Percentiles rank a stretch among this genome's conserved stretches.
phyloP scores from a whole-genome alignment of 768 basidiomycete species.

The Pulveroboletus sp. region DNA sequence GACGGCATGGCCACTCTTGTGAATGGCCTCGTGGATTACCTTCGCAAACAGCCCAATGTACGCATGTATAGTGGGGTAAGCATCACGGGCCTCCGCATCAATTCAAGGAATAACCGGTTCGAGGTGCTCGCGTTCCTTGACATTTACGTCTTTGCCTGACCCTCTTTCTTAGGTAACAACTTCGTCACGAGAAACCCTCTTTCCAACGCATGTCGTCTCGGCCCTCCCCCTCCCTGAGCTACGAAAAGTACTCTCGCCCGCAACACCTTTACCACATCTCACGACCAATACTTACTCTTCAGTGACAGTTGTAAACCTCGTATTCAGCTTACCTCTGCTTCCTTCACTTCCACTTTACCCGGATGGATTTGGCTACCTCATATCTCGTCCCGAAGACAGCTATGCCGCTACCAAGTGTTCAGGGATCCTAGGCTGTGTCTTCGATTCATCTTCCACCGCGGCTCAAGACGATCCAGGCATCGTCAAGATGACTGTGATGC shows the following conservation, averaged over 20 bases:
- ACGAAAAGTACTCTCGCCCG: slow-evolving; percentile 38
- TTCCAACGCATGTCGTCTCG: slow-evolving; percentile 70
- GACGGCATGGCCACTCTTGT: slow-evolving; percentile 73
- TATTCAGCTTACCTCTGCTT: slow-evolving; percentile 56
- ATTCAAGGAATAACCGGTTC: slow-evolving; percentile 35
- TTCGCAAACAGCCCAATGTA: slow-evolving; percentile 54
- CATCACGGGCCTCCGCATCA: slow-evolving; percentile 34
- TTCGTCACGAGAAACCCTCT: slow-evolving; percentile 32
- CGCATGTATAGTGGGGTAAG: slow-evolving; percentile 44
- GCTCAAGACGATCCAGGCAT: slow-evolving; percentile 50
- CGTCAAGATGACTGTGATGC: slow-evolving; percentile 86
- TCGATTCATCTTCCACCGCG: slow-evolving; percentile 77
- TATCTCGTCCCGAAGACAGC: slow-evolving; percentile 67
- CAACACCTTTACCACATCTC: slow-evolving; percentile 55
- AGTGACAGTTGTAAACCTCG: slow-evolving; percentile 84
- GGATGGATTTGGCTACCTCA: slow-evolving; percentile 89
- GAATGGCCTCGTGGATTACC: slow-evolving; percentile 44
- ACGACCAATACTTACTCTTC: slow-evolving; percentile 67
- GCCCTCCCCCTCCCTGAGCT: slow-evolving; percentile 65
- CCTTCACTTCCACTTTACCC: slow-evolving; percentile 56
- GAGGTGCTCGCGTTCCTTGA: slow-evolving; percentile 36
- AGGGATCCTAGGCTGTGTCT: slow-evolving; percentile 79
- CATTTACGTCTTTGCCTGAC: slow-evolving; percentile 4
- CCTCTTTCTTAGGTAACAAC: slow-evolving; percentile 30
- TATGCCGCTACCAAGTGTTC: slow-evolving; percentile 40